phyloP scores from a whole-genome alignment of 73 alveolate species.

The Paramecium bursaria region DNA sequence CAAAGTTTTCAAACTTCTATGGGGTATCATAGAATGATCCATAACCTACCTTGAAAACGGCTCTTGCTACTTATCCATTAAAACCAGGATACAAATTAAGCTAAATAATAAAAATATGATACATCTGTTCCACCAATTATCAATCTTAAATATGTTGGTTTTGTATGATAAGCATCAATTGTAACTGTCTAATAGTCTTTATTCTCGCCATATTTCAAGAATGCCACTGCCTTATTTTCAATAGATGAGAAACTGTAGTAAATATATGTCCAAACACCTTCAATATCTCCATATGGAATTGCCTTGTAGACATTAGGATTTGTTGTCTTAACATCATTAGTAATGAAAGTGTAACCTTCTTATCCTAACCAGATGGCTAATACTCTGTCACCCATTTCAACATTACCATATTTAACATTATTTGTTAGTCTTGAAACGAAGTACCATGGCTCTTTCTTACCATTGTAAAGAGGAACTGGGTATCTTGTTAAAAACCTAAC shows the following conservation, averaged over 20 bases:
- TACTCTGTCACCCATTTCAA: slow-evolving; percentile 52
- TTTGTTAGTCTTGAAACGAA: slow-evolving; percentile 44
- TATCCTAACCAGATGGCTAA: slow-evolving; percentile 59
- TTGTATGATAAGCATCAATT: slow-evolving; percentile 30
- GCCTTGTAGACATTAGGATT: not conserved
- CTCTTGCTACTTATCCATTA: slow-evolving; percentile 57
- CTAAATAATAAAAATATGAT: not conserved
- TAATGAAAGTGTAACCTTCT: slow-evolving; percentile 16
- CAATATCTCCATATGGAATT: slow-evolving; percentile 55
- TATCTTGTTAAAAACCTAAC: slow-evolving; percentile 34
- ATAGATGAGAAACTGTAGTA: slow-evolving; percentile 2
- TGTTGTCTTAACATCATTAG: slow-evolving; percentile 20
- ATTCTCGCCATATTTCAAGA: slow-evolving; percentile 2
- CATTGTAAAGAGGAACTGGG: slow-evolving; percentile 36
- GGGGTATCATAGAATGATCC: slow-evolving; percentile 31
- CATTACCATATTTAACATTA: slow-evolving; percentile 11
- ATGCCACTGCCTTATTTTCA: slow-evolving; percentile 20
- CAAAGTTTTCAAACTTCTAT: slow-evolving; percentile 23
- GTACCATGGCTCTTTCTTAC: slow-evolving; percentile 64
- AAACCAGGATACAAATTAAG: slow-evolving; percentile 36
- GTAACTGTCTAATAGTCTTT: slow-evolving; percentile 24
- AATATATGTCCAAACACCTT: slow-evolving; percentile 52
- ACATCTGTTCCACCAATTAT: slow-evolving; percentile 49
- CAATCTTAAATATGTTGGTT: slow-evolving; percentile 51
- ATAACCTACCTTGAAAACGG: slow-evolving; percentile 43